A percentile compares a stretch with the other conserved stretches of the same genome.
phyloP scores from a whole-genome alignment of 2,329 filamentous ascomycete species.

The Aaosphaeria pasadenensis region DNA sequence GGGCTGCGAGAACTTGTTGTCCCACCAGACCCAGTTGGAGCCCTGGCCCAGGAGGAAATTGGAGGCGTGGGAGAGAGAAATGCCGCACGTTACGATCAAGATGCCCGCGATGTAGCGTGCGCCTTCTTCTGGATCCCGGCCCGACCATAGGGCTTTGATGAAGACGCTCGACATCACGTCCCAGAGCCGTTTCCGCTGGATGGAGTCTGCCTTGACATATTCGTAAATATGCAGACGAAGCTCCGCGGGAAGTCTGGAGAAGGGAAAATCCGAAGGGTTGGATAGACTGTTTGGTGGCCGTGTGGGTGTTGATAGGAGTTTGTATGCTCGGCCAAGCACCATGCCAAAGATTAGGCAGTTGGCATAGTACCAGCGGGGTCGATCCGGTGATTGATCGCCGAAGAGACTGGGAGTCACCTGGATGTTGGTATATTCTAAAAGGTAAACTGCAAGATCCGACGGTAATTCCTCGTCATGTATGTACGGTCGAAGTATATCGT shows the following conservation, averaged over 20 bases:
- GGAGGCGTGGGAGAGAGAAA: slow-evolving; percentile 1
- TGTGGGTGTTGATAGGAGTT: slow-evolving; percentile 5
- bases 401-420: slow-evolving; percentile 1
- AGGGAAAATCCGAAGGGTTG: slow-evolving; percentile 3
- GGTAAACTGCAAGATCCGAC: slow-evolving; percentile 1
- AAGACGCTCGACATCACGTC: slow-evolving; percentile 7
- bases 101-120: slow-evolving; percentile 5
- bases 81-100: slow-evolving; percentile 3
- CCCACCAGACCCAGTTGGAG: slow-evolving; percentile 4
- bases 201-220: slow-evolving; percentile 5
- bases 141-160: slow-evolving; percentile 8
- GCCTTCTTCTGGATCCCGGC: slow-evolving; percentile 5
- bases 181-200: slow-evolving; percentile 3
- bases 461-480: slow-evolving; percentile 1
- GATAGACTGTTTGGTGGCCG: slow-evolving; percentile 2
- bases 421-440: slow-evolving; percentile 3
- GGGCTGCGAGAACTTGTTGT: slow-evolving; percentile 1
- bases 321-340: slow-evolving; percentile 7
- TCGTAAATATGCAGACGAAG: slow-evolving; percentile 7
- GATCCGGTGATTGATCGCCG: slow-evolving; percentile 1
- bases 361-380: slow-evolving; percentile 11
- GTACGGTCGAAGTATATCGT: slow-evolving; percentile 3
- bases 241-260: slow-evolving; percentile 4
- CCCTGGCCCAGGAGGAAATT: slow-evolving; percentile 2
- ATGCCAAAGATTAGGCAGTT: slow-evolving; percentile 7